phyloP scores from a whole-genome alignment of 352 stramenopile genomes.

The Phytopythium aichiense region DNA sequence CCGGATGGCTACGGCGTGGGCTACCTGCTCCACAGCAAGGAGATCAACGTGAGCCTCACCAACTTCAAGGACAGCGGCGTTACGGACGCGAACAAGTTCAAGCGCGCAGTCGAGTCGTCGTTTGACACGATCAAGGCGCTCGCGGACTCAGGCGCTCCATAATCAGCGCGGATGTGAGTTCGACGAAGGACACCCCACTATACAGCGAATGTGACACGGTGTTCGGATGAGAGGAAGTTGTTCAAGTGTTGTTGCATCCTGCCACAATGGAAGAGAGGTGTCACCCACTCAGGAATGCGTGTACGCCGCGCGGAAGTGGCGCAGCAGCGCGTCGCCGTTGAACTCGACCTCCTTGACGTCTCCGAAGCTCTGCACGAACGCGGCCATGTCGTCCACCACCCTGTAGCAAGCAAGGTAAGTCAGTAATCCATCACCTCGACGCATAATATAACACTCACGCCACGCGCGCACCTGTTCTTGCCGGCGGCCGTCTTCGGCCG shows the following conservation, averaged over 20 bases:
- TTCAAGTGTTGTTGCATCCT: background rate
- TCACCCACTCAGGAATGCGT: conserved; percentile 17
- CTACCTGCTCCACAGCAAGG: conserved; percentile 85
- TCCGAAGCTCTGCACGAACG: conserved; percentile 71
- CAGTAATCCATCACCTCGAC: background rate
- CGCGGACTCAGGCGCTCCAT: conserved; percentile 45
- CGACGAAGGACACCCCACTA: background rate
- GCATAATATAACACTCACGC: background rate
- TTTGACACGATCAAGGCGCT: conserved; percentile 79
- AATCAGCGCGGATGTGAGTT: conserved; percentile 1
- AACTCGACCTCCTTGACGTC: conserved; percentile 68
- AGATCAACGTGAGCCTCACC: conserved; percentile 82
- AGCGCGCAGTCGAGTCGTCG: conserved; percentile 49
- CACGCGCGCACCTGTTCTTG: conserved; percentile 50
- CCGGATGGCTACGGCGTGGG: conserved; percentile 87
- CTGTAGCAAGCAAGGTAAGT: conserved; percentile 14
- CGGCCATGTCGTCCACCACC: conserved; percentile 68
- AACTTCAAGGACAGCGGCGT: conserved; percentile 79
- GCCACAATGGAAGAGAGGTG: background rate
- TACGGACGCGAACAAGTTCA: conserved; percentile 71
- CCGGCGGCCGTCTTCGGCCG: conserved; percentile 68
- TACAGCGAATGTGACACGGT: background rate
- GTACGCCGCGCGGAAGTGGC: conserved; percentile 60
- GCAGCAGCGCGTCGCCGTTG: conserved; percentile 52
- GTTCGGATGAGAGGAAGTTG: background rate